phyloP scores from a whole-genome alignment of 2,329 filamentous ascomycete genomes.

The Claviceps sp. region DNA sequence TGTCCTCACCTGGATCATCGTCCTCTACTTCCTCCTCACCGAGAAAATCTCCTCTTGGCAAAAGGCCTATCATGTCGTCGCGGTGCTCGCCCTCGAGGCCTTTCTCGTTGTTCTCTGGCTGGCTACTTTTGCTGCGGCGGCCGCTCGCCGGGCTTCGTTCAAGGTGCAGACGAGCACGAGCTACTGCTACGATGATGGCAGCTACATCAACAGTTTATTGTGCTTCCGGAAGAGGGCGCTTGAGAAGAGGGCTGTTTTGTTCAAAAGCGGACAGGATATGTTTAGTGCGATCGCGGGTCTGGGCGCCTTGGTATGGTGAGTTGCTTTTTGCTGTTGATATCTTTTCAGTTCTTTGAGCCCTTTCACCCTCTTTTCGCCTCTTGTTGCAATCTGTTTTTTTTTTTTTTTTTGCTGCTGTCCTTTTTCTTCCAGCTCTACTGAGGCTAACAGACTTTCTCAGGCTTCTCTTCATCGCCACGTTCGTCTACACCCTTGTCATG shows the following conservation, averaged over 20 bases:
- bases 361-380: not conserved
- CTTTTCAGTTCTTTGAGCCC: not conserved
- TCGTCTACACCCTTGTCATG: slow-evolving; percentile 21
- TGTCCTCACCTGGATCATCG: slow-evolving; percentile 31
- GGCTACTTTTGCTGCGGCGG: slow-evolving; percentile 26
- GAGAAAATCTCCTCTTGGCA: slow-evolving; percentile 25
- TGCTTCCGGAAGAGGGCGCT: slow-evolving; percentile 20
- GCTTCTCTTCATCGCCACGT: slow-evolving; percentile 25
- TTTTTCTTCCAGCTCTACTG: too few species aligned
- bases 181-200: slow-evolving; percentile 24
- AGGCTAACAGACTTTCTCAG: slow-evolving; percentile 11
- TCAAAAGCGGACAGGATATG: slow-evolving; percentile 20
- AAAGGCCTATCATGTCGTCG: slow-evolving; percentile 28
- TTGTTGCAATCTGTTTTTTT: too few species aligned
- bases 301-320: slow-evolving; percentile 30
- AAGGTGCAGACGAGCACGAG: slow-evolving; percentile 16
- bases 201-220: slow-evolving; percentile 25
- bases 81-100: slow-evolving; percentile 28
- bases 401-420: too few species aligned
- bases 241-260: slow-evolving; percentile 17
- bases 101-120: slow-evolving; percentile 35
- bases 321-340: not conserved
- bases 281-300: slow-evolving; percentile 29
- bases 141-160: slow-evolving; percentile 25
- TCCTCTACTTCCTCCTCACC: slow-evolving; percentile 27